phyloP scores from a whole-genome alignment of 345 rosid species.

The Eucalyptus curtisii region DNA sequence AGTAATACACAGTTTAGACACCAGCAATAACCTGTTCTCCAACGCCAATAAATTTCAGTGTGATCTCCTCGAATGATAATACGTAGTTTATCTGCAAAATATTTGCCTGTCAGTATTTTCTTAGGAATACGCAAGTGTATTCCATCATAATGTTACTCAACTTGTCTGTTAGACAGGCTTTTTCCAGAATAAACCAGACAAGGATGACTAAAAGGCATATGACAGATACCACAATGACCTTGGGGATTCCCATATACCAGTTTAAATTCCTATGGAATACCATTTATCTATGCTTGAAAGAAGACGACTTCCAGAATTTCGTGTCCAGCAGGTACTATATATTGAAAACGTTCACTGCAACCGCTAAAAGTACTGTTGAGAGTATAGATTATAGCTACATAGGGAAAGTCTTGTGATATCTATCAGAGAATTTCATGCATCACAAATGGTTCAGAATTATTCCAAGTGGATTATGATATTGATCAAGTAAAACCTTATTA shows the following conservation, averaged over 20 bases:
- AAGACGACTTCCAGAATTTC: background rate
- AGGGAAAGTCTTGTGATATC: background rate
- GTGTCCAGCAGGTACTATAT: background rate
- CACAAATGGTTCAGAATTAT: background rate
- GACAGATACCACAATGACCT: background rate
- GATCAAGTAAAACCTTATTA: background rate
- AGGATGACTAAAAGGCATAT: background rate
- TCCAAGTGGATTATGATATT: background rate
- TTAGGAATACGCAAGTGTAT: background rate
- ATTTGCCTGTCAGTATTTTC: background rate
- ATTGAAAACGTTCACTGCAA: background rate
- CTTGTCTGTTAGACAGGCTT: background rate
- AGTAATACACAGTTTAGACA: background rate
- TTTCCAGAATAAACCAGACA: background rate
- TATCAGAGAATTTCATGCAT: background rate
- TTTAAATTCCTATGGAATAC: background rate
- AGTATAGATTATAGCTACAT: background rate
- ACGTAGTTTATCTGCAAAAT: constrained; percentile 70
- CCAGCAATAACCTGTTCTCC: constrained; percentile 55
- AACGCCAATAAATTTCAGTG: constrained; percentile 79
- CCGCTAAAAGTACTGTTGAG: background rate
- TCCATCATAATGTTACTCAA: background rate
- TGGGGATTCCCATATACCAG: background rate
- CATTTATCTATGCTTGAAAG: background rate
- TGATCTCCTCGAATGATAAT: constrained; percentile 92